Evolutionary conservation across 108 stramenopile genomes (phyloP).

Genomic region (Hondaea fermentalgiana): DNA sequence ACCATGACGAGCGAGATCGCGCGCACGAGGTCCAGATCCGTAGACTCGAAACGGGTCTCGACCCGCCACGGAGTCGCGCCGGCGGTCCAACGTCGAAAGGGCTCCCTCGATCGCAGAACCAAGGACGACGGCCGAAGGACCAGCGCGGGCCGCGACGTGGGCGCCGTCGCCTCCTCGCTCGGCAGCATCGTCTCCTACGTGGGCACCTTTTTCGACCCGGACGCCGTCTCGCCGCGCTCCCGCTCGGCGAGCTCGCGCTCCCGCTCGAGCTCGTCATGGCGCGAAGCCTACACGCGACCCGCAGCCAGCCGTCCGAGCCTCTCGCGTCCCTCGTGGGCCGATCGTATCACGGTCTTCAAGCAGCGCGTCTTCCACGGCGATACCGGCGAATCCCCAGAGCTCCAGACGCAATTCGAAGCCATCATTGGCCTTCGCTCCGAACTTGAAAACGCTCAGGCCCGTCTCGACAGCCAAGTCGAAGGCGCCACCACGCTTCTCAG

Average conservation of each 20-base stretch:
- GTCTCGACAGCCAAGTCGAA: not conserved
- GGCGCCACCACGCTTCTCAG: not conserved
- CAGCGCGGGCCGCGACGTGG: too few species aligned
- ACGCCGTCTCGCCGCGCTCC: not conserved
- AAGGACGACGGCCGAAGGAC: too few species aligned
- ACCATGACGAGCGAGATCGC: too few species aligned
- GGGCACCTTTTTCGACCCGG: not conserved
- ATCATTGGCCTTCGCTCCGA: not conserved
- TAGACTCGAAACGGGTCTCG: too few species aligned
- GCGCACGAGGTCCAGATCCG: too few species aligned
- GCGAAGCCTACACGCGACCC: not conserved
- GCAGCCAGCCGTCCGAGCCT: not conserved
- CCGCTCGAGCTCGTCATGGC: not conserved
- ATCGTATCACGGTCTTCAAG: not conserved
- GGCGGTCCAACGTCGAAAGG: too few species aligned
- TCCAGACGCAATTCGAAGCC: not conserved
- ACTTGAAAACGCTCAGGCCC: not conserved
- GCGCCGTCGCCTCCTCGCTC: too few species aligned
- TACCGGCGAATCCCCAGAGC: not conserved
- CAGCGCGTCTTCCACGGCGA: not conserved
- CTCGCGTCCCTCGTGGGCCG: not conserved
- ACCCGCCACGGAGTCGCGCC: too few species aligned
- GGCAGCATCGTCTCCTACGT: not conserved
- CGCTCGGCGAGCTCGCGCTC: not conserved
- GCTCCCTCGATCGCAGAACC: too few species aligned